These are phyloP conservation scores for Calonectria montana DNA, from an alignment of 2,329 filamentous ascomycete species.

Conservation along the genomic window DNA sequence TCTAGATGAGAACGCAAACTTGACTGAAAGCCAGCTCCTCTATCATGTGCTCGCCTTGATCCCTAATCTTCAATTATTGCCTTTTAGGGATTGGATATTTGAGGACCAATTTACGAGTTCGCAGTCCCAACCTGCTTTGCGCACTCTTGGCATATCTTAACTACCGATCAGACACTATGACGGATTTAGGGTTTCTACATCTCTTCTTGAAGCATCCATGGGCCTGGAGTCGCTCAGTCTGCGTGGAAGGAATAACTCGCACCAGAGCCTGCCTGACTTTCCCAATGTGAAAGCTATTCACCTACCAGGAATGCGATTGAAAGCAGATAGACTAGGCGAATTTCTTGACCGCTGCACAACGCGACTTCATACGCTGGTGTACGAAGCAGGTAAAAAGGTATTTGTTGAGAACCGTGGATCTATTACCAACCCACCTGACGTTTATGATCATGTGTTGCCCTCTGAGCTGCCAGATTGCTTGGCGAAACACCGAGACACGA, in stretches of 20 bases:
- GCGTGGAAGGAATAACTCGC: background rate
- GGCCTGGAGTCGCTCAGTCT: slow-evolving; percentile 14
- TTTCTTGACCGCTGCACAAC: background rate
- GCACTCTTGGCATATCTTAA: background rate
- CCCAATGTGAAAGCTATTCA: background rate
- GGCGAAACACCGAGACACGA: background rate
- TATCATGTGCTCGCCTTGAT: no score
- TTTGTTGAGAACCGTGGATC: no score
- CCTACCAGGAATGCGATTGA: background rate
- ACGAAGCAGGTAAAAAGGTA: background rate
- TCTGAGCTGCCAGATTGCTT: background rate
- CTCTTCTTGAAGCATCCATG: background rate
- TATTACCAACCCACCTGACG: background rate
- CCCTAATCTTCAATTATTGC: no score
- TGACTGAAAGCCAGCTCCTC: background rate
- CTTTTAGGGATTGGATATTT: no score
- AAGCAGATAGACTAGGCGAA: background rate
- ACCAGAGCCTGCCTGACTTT: background rate
- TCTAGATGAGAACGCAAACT: background rate
- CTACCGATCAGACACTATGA: background rate
- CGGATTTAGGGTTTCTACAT: background rate
- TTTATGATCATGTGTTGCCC: background rate
- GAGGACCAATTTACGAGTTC: no score
- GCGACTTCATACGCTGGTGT: background rate
- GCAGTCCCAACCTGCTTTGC: background rate